Evolutionary conservation across 805 yeast species (phyloP), one percentile per base, ranked within the genome.

Genomic region (Ogataea salicorniae): DNA sequence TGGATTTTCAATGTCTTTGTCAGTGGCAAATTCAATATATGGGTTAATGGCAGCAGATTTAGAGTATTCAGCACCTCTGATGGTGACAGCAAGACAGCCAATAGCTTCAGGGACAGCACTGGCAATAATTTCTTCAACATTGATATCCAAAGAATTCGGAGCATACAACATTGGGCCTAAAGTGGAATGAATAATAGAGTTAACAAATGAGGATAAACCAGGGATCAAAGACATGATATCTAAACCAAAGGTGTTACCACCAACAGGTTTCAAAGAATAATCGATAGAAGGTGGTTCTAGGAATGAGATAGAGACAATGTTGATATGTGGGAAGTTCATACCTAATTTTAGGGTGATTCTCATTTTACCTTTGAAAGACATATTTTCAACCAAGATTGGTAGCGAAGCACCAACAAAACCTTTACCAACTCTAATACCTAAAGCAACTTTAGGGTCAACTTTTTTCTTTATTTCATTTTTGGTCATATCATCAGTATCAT

Each of bases 201-300:
- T 85, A 46, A 87, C 90, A 59, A 86, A 81, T 3, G 81, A 71
- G 22, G 87, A 76, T 60, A 87, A 77, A 52, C 94, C 94, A 4
- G 95, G 95, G 53, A 87, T 76, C 56, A 86, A 74, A 3, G 91
- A 81, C 95, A 87, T 87, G 56, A 87, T 78, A 68, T 87, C 95
- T 39, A 87, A 61, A 51, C 95, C 95, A 50, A 87, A 75, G n/a
- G 91, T 83, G 62, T 87, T 92, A 69, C 95, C 94, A 63, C 94
- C 94, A 45, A 87, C 84, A 9, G 95, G 95, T 62, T 87, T 87
- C 71, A 87, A 76, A 18, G 81, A 84, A 63, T 85, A 87, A 61
- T 84, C 91, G 60, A 87, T 84, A 31, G 76, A 73, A 36, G 94
- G 94, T 17, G 92, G 84, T 63, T 86, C 92, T 59, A 87, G 70